These are phyloP conservation scores for Cyphellophora attinorum DNA, from an alignment of 2,329 filamentous ascomycete species.

Conservation along the genomic window DNA sequence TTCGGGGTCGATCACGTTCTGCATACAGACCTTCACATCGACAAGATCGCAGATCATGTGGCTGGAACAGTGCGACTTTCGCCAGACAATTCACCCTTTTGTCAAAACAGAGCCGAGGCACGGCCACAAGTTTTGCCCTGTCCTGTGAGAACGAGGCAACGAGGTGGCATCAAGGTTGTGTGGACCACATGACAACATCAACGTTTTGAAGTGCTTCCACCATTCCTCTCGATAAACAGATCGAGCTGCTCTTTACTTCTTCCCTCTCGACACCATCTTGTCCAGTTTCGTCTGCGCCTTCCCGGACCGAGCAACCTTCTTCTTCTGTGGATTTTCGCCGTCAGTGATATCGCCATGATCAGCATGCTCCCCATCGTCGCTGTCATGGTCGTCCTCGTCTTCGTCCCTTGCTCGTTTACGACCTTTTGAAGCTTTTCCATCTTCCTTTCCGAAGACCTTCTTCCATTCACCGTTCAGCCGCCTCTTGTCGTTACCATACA, in stretches of 20 bases:
- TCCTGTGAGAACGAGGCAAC: no score
- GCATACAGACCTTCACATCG: no score
- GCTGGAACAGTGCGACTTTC: no score
- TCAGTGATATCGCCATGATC: constrained; percentile 5
- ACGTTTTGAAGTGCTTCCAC: no score
- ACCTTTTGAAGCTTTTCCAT: constrained; percentile 5
- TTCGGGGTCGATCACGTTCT: no score
- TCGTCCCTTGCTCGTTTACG: constrained; percentile 8
- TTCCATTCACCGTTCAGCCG: constrained; percentile 54
- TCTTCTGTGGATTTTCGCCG: constrained; percentile 6
- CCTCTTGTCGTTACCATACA: constrained; percentile 54
- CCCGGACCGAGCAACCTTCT: constrained; percentile 1
- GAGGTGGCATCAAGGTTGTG: no score
- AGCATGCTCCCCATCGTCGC: constrained; percentile 6
- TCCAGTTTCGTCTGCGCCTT: constrained; percentile 10
- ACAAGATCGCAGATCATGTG: no score
- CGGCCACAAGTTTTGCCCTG: no score
- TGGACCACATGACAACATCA: no score
- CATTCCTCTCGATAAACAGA: no score
- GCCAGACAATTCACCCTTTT: no score
- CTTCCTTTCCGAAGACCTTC: constrained; percentile 30
- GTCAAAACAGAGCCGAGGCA: no score
- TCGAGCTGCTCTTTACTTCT: constrained; percentile 1
- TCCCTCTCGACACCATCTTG: constrained; percentile 6
- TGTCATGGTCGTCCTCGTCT: constrained; percentile 3